phyloP scores from a whole-genome alignment of 148 eudicot genomes.

The Amaranthus cruentus region DNA sequence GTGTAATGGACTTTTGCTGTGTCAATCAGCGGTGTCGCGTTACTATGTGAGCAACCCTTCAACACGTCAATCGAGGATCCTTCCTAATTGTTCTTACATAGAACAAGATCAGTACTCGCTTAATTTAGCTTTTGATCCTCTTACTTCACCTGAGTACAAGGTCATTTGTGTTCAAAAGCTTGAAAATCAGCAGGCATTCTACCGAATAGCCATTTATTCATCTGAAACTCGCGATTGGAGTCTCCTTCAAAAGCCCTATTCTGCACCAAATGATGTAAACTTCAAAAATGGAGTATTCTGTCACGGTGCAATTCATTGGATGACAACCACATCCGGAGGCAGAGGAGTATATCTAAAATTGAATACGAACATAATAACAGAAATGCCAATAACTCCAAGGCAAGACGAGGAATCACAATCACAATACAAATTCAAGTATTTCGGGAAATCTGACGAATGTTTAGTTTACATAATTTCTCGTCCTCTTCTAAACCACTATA shows the following conservation, averaged over 20 bases:
- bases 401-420: slow-evolving; percentile 2
- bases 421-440: slow-evolving; percentile 18
- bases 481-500: slow-evolving; percentile 5
- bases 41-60: slow-evolving; percentile 17
- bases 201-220: slow-evolving; percentile 16
- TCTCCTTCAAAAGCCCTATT: slow-evolving; percentile 5
- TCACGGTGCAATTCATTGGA: slow-evolving; percentile 25
- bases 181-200: background rate
- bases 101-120: background rate
- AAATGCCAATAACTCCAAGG: slow-evolving; percentile 27
- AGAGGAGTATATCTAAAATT: slow-evolving; percentile 18
- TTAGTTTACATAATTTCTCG: slow-evolving; percentile 14
- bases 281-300: slow-evolving; percentile 19
- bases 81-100: slow-evolving; percentile 16
- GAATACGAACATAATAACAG: background rate
- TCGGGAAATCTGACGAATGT: slow-evolving; percentile 18
- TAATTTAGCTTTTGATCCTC: slow-evolving; percentile 21
- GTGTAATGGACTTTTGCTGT: slow-evolving; percentile 20
- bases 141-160: slow-evolving; percentile 17
- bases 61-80: slow-evolving; percentile 3
- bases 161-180: slow-evolving; percentile 19
- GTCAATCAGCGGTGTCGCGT: slow-evolving; percentile 8
- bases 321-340: slow-evolving; percentile 10
- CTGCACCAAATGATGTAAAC: slow-evolving; percentile 6
- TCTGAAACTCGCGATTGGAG: slow-evolving; percentile 19